Evolutionary conservation across 2,329 filamentous ascomycete species (phyloP).

Genomic region (Falciphora oryzae): DNA sequence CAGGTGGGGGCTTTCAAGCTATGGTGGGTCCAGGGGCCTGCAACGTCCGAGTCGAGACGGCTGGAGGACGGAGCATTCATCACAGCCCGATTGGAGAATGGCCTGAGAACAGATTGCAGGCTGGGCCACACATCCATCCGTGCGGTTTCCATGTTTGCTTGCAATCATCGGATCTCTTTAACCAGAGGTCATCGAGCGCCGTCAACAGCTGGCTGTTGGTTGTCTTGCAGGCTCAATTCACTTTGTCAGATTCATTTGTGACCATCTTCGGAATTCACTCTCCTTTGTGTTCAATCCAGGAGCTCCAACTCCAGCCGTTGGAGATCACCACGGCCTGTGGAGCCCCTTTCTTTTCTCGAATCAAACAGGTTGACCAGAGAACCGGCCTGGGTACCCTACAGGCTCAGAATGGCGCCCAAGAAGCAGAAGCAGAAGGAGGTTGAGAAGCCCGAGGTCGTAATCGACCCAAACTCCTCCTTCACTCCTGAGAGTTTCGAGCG

Average conservation of each 20-base stretch:
- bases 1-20: not conserved
- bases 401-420: slow-evolving; percentile 13
- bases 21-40: not conserved
- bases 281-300: not conserved
- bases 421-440: slow-evolving; percentile 5
- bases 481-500: slow-evolving; percentile 48
- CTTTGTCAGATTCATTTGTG: not conserved
- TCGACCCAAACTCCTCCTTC: slow-evolving; percentile 30
- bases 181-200: not conserved
- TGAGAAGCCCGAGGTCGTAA: slow-evolving; percentile 9
- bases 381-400: not conserved
- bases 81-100: slow-evolving; percentile 2
- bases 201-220: slow-evolving; percentile 7
- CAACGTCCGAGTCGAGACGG: not conserved
- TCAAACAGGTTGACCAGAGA: not conserved
- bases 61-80: not conserved
- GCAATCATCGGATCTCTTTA: not conserved
- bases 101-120: slow-evolving; percentile 21
- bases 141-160: not conserved
- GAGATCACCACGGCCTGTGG: not conserved
- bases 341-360: not conserved
- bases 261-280: not conserved
- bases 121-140: slow-evolving; percentile 23
- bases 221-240: not conserved
- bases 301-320: not conserved